A percentile compares a stretch with the other conserved stretches of the same genome.
phyloP scores from a whole-genome alignment of 805 yeast genomes.

The Ascoidea asiatica region DNA sequence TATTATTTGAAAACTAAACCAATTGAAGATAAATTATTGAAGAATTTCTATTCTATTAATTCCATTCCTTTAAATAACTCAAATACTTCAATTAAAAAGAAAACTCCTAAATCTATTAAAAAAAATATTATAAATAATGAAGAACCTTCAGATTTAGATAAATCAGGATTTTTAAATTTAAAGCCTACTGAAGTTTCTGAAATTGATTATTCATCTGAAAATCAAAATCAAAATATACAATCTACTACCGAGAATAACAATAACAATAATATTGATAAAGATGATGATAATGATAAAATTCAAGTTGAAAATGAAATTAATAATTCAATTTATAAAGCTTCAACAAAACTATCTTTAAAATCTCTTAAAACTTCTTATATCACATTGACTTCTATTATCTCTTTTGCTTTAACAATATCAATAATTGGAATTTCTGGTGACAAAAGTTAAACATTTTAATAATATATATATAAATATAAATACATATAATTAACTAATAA shows the following conservation, averaged over 20 bases:
- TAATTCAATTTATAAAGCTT: slow-evolving; percentile 25
- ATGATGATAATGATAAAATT: slow-evolving; percentile 16
- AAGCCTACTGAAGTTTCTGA: too few species aligned
- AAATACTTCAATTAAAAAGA: slow-evolving; percentile 3
- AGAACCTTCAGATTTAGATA: slow-evolving; percentile 28
- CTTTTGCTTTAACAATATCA: slow-evolving; percentile 33
- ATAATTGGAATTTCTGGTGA: slow-evolving; percentile 50
- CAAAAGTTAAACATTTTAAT: slow-evolving; percentile 7
- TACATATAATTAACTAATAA: not conserved
- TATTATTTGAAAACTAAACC: slow-evolving; percentile 16
- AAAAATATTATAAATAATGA: slow-evolving; percentile 16
- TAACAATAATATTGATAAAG: slow-evolving; percentile 11
- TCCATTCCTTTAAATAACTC: slow-evolving; percentile 3
- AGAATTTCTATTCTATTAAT: slow-evolving; percentile 3
- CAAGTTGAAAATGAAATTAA: slow-evolving; percentile 30
- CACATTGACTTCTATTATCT: slow-evolving; percentile 27
- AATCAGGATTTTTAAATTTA: slow-evolving; percentile 30
- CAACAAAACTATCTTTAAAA: slow-evolving; percentile 19
- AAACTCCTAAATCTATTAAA: slow-evolving; percentile 12
- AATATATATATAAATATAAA: not conserved
- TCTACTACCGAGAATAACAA: slow-evolving; percentile 1
- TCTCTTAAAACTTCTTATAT: slow-evolving; percentile 23
- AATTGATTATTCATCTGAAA: slow-evolving; percentile 15
- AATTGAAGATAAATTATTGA: slow-evolving; percentile 16
- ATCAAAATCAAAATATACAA: slow-evolving; percentile 15